A percentile compares a stretch with the other conserved stretches of the same genome.
phyloP scores from a whole-genome alignment of 192 early-diverging fungal species.

The Dispira parvispora region DNA sequence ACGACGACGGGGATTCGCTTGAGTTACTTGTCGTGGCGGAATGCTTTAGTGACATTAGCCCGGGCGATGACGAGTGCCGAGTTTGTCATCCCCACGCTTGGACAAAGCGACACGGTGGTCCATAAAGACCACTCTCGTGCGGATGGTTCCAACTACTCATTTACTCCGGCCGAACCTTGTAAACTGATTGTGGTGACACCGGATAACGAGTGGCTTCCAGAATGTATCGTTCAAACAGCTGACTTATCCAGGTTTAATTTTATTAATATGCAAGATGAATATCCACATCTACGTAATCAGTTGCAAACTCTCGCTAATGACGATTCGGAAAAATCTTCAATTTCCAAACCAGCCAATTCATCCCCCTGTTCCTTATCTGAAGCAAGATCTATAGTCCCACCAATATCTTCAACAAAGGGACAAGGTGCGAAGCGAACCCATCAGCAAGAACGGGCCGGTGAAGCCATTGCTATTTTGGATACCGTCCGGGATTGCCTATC shows the following conservation, averaged over 20 bases:
- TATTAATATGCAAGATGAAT: slow-evolving; percentile 5
- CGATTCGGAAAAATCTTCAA: too few relatives aligned
- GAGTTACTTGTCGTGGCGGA: neutral
- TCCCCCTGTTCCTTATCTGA: too few relatives aligned
- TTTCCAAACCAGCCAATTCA: too few relatives aligned
- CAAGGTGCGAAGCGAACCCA: too few relatives aligned
- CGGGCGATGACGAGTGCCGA: neutral
- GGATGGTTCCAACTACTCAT: neutral
- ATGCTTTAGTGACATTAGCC: neutral
- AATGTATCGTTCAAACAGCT: neutral
- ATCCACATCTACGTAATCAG: neutral
- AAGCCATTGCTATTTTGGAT: neutral
- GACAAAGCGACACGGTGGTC: neutral
- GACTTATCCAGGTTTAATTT: neutral
- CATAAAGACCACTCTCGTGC: neutral
- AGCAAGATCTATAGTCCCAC: too few relatives aligned
- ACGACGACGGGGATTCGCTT: neutral
- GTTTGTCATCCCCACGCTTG: neutral
- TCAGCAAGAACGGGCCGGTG: too few relatives aligned
- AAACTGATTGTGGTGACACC: neutral
- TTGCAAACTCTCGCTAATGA: neutral
- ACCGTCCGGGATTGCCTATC: neutral
- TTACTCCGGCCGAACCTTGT: neutral
- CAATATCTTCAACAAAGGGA: too few relatives aligned
- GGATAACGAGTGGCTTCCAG: neutral